Conservation (phyloP, 2,329 filamentous ascomycete species). For the Colletotrichum chrysophilum region DNA sequence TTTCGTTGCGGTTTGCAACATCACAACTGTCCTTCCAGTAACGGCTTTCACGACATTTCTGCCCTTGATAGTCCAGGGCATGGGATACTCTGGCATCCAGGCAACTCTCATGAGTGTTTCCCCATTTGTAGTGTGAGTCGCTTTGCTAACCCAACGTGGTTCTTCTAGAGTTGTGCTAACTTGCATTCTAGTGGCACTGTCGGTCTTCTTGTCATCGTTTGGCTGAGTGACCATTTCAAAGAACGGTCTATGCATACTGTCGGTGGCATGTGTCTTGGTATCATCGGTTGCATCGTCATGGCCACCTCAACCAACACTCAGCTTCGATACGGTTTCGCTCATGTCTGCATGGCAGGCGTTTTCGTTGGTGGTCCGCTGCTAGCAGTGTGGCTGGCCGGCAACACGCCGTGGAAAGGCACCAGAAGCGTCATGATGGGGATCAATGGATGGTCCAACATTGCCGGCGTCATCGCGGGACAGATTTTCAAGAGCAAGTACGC, state of each 20-base stretch:
- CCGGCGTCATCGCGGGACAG: conserved; percentile 27
- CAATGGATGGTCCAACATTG: conserved; percentile 52
- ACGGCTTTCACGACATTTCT: not conserved
- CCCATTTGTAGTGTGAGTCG: conserved; percentile 8
- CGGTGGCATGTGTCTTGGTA: conserved; percentile 22
- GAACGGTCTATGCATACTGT: conserved; percentile 26
- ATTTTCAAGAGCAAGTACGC: conserved; percentile 27
- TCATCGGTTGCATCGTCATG: conserved; percentile 26
- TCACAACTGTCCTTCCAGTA: not conserved
- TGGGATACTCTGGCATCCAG: not conserved
- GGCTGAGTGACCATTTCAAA: conserved; percentile 24
- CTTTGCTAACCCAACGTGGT: not conserved
- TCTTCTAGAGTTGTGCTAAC: not conserved
- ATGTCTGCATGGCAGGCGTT: conserved; percentile 27
- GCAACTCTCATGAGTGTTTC: not conserved
- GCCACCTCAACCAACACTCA: conserved; percentile 19
- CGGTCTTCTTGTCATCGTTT: conserved; percentile 21
- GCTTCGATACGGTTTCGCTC: conserved; percentile 26
- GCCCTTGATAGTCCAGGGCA: not conserved
- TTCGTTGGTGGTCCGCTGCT: conserved; percentile 55
- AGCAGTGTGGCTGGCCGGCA: conserved; percentile 59
- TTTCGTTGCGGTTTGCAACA: not conserved
- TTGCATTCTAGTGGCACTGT: conserved; percentile 11
- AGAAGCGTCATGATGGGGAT: conserved; percentile 49
- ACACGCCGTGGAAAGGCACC: conserved; percentile 56